phyloP scores from a whole-genome alignment of 352 stramenopile genomes.

The Phytophthora pseudosyringae region DNA sequence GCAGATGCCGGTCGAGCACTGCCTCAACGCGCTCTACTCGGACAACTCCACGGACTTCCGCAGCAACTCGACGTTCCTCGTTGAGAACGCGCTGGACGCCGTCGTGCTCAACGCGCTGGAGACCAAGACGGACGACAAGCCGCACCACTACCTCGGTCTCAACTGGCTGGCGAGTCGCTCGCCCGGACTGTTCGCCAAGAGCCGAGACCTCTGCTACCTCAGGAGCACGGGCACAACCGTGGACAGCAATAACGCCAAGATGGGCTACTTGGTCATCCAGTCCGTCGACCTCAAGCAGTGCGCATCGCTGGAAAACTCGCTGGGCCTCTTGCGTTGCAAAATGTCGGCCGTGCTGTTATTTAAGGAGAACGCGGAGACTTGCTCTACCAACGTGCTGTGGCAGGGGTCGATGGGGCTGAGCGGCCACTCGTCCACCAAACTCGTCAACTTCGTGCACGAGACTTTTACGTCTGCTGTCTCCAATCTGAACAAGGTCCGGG shows the following conservation, averaged over 20 bases:
- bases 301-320: slow-evolving; percentile 51
- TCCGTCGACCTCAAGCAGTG: slow-evolving; percentile 68
- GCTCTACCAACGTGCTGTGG: slow-evolving; percentile 59
- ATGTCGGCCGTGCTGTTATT: slow-evolving; percentile 69
- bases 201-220: slow-evolving; percentile 66
- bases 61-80: slow-evolving; percentile 57
- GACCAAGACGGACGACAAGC: slow-evolving; percentile 42
- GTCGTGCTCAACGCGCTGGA: slow-evolving; percentile 64
- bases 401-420: slow-evolving; percentile 54
- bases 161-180: slow-evolving; percentile 64
- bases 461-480: slow-evolving; percentile 60
- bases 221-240: slow-evolving; percentile 55
- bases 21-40: slow-evolving; percentile 64
- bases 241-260: slow-evolving; percentile 48
- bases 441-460: slow-evolving; percentile 58
- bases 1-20: slow-evolving; percentile 50
- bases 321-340: slow-evolving; percentile 57
- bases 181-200: slow-evolving; percentile 62
- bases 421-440: slow-evolving; percentile 51
- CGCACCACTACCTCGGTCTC: slow-evolving; percentile 69
- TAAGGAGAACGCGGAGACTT: slow-evolving; percentile 49
- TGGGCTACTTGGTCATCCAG: slow-evolving; percentile 65
- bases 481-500: slow-evolving; percentile 66
- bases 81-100: slow-evolving; percentile 67
- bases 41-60: slow-evolving; percentile 68